phyloP scores from a whole-genome alignment of 208 protist genomes.

The Naegleria fowleri region DNA sequence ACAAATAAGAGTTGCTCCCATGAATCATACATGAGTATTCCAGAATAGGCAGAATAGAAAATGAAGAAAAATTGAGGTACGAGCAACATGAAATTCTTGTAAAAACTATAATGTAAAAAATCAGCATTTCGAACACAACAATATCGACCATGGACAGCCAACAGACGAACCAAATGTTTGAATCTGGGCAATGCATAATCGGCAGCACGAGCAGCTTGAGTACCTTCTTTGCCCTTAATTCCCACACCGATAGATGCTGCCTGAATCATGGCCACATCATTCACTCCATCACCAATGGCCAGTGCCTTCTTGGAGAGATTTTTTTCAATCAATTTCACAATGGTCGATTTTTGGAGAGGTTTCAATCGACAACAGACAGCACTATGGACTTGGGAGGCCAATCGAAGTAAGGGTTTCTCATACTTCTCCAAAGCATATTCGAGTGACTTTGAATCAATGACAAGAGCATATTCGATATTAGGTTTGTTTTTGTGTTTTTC shows the following conservation, averaged over 20 bases:
- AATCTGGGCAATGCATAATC: slow-evolving; percentile 91
- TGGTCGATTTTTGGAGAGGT: slow-evolving; percentile 65
- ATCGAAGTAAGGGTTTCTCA: not conserved
- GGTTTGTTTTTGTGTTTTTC: not conserved
- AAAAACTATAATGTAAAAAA: slow-evolving; percentile 90
- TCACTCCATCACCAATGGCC: slow-evolving; percentile 72
- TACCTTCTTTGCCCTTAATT: slow-evolving; percentile 85
- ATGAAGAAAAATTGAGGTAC: slow-evolving; percentile 79
- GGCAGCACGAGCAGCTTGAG: slow-evolving; percentile 77
- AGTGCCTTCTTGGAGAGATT: slow-evolving; percentile 53
- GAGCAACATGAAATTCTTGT: slow-evolving; percentile 89
- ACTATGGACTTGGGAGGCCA: slow-evolving; percentile 26
- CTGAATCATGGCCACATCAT: slow-evolving; percentile 85
- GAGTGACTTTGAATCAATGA: not conserved
- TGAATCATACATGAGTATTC: slow-evolving; percentile 70
- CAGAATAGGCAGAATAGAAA: slow-evolving; percentile 79
- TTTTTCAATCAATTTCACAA: slow-evolving; percentile 61
- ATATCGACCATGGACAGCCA: slow-evolving; percentile 88
- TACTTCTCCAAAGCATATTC: not conserved
- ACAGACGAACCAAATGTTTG: slow-evolving; percentile 77
- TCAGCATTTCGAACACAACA: slow-evolving; percentile 77
- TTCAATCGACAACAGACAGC: slow-evolving; percentile 73
- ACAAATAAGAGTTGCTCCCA: slow-evolving; percentile 79
- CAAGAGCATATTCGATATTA: not conserved
- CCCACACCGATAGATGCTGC: slow-evolving; percentile 80